phyloP scores from a whole-genome alignment of 805 yeast genomes.

The Nakazawaea laoshanensis region DNA sequence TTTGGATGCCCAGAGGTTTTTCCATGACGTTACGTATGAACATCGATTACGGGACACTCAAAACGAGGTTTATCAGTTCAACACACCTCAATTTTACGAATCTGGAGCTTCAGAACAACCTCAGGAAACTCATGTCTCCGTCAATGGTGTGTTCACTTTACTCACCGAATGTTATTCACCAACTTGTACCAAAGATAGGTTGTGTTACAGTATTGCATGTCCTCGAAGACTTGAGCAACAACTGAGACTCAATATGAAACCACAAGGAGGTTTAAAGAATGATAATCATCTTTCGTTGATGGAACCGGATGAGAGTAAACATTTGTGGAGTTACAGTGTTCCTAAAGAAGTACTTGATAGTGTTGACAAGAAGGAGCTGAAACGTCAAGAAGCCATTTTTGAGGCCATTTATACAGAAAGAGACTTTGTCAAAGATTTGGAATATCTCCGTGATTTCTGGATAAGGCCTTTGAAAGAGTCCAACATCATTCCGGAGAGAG shows the following conservation, averaged over 20 bases:
- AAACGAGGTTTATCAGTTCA: conserved; percentile 81
- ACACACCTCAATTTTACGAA: conserved; percentile 35
- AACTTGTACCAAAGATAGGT: conserved; percentile 79
- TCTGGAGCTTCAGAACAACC: conserved; percentile 8
- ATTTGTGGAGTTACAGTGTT: conserved; percentile 91
- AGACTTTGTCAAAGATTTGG: conserved; percentile 90
- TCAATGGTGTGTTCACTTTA: conserved; percentile 88
- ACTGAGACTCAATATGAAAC: conserved; percentile 81
- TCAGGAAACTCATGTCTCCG: conserved; percentile 20
- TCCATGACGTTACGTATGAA: conserved; percentile 93
- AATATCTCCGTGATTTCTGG: conserved; percentile 88
- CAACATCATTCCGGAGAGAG: conserved; percentile 78
- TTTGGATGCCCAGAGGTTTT: conserved; percentile 86
- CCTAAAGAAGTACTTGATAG: conserved; percentile 70
- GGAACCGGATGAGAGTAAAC: conserved; percentile 73
- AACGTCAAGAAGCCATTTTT: conserved; percentile 91
- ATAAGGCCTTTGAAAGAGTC: conserved; percentile 85
- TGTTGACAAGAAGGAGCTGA: conserved; percentile 76
- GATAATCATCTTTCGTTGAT: conserved; percentile 66
- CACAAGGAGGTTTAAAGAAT: conserved; percentile 75
- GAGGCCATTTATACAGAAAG: conserved; percentile 92
- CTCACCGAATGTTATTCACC: conserved; percentile 95
- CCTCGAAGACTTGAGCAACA: conserved; percentile 95
- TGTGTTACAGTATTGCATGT: conserved; percentile 94
- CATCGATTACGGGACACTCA: conserved; percentile 85